Base-by-base conservation (phyloP, 164 flowering plant species). In the Protea cynaroides region DNA sequence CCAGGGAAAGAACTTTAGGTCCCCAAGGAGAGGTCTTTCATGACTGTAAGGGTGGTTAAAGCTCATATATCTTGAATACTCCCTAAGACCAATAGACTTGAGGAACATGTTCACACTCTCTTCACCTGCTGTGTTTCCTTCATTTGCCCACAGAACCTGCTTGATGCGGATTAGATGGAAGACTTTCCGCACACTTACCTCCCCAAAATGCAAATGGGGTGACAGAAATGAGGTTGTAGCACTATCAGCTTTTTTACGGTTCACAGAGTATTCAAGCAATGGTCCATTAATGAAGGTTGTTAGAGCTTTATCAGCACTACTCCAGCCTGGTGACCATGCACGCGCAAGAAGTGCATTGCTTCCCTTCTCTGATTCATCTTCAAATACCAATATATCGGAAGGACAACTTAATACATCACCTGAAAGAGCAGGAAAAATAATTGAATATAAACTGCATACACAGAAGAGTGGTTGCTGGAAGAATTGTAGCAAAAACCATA, bases 281-380 rank as follows among this genome's bases (percentile, higher is more conserved):
- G 98, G 84, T n/a, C 98, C 98, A 43, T 87, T 87, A 18, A 89
- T 72, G 75, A 94, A 94, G 29, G 84, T 78, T 2, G 96, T 82
- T n/a, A 90, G 74, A 71, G 97, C 89, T 72, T 79, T 89, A 69
- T 89, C 88, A 56, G 91, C 98, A 70, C 79, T 89, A 80, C 92
- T 89, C 98, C 98, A 94, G 38, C 98, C 98, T 6, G 97, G 98
- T 52, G 97, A 85, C 98, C 98, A 94, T 66, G 97, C 97, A 29
- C 98, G 81, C 47, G 98, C 87, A 36, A 90, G 93, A 71, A 90
- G 95, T 25, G 98, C 98, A 74, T 94, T 94, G 79, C 98, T 94
- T 71, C 85, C 97, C 76, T 81, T 94, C 77, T 94, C 98, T 25
- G 79, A 83, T 44, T 90, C 98, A 71, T 91, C 88, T 78, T 94